Evolutionary conservation across 1,139 yeast species (phyloP).

Genomic region (Arxiozyma slooffiae): DNA sequence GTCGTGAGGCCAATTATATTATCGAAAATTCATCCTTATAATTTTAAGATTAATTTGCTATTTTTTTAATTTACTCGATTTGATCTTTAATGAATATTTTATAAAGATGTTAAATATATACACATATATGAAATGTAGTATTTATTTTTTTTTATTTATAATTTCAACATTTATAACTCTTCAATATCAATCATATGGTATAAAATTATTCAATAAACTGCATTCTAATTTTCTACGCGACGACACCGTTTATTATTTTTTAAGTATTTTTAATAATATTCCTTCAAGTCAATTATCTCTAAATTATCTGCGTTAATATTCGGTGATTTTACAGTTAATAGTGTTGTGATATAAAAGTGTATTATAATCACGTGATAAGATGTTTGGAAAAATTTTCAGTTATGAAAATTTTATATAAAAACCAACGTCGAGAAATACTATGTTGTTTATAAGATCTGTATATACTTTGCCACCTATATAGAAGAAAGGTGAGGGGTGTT

Average conservation of each 20-base stretch:
- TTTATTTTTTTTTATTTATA: background rate
- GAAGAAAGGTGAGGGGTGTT: no score
- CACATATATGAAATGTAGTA: background rate
- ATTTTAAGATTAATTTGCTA: no score
- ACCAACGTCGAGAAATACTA: no score
- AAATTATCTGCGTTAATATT: conserved; percentile 15
- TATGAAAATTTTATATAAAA: no score
- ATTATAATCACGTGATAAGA: no score
- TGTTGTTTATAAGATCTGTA: no score
- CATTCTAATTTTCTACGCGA: conserved; percentile 7
- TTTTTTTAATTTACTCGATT: background rate
- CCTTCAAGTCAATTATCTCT: conserved; percentile 20
- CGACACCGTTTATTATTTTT: conserved; percentile 10
- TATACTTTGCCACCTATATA: no score
- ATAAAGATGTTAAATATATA: background rate
- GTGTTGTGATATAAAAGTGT: no score
- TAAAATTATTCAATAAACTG: conserved; percentile 10
- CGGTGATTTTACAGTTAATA: no score
- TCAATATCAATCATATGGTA: conserved; percentile 5
- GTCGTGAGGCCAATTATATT: conserved; percentile 49
- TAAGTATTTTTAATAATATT: conserved; percentile 24
- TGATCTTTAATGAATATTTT: background rate
- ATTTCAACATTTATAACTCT: background rate
- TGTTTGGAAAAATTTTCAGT: no score
- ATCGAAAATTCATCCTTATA: background rate